Evolutionary conservation across 176 grass and related monocot species (phyloP).

Genomic region (Canna indica): DNA sequence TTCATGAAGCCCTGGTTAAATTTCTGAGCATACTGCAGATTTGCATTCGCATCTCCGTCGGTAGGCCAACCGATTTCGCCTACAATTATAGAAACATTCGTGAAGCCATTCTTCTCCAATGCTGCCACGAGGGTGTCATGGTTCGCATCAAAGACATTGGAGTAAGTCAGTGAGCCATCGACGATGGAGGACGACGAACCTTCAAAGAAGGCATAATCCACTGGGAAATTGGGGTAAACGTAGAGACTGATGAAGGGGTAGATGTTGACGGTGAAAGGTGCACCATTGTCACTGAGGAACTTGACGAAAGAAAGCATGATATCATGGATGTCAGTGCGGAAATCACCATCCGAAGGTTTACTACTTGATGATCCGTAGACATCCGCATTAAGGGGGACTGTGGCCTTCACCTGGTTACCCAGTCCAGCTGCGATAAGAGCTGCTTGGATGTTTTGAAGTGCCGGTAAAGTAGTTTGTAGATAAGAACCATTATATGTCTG

Average conservation of each 20-base stretch:
- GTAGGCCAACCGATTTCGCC: slow-evolving; percentile 18
- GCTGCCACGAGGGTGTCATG: slow-evolving; percentile 14
- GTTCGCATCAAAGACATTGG: slow-evolving; percentile 15
- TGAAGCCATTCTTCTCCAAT: slow-evolving; percentile 12
- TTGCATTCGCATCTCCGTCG: slow-evolving; percentile 11
- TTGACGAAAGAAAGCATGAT: slow-evolving; percentile 12
- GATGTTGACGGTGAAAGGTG: slow-evolving; percentile 16
- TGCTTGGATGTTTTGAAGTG: slow-evolving; percentile 19
- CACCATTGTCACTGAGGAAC: slow-evolving; percentile 11
- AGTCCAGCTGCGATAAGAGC: slow-evolving; percentile 9
- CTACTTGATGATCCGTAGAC: slow-evolving; percentile 6
- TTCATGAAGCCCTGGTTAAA: slow-evolving; percentile 14
- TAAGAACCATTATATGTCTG: background rate
- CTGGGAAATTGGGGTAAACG: slow-evolving; percentile 7
- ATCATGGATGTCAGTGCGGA: slow-evolving; percentile 11
- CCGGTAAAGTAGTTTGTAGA: slow-evolving; percentile 5
- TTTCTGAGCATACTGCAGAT: slow-evolving; percentile 2
- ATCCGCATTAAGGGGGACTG: slow-evolving; percentile 9
- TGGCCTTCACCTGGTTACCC: slow-evolving; percentile 7
- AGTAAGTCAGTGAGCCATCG: slow-evolving; percentile 11
- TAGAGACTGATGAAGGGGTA: slow-evolving; percentile 26
- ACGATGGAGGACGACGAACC: background rate
- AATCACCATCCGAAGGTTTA: slow-evolving; percentile 14
- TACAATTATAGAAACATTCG: slow-evolving; percentile 10
- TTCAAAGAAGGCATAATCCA: slow-evolving; percentile 20